phyloP scores from a whole-genome alignment of 331 rosid genomes.

The Pyrus hybrid region DNA sequence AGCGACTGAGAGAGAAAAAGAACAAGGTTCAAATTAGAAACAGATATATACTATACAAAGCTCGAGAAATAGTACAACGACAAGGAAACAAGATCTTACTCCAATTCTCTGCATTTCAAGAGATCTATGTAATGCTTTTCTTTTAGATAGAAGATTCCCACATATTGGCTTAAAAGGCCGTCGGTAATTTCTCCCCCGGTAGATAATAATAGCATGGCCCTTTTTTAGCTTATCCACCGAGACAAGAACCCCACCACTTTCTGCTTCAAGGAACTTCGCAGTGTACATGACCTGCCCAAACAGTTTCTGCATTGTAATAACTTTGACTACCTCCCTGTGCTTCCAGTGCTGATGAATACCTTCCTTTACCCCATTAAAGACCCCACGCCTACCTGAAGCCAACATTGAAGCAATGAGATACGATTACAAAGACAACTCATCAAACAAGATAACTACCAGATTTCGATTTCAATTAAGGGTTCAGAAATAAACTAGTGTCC shows the following conservation, averaged over 20 bases:
- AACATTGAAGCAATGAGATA: background rate
- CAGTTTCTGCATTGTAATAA: constrained; percentile 69
- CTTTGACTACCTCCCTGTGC: constrained; percentile 81
- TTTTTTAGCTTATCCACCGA: constrained; percentile 71
- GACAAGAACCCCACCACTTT: constrained; percentile 76
- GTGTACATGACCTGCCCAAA: constrained; percentile 48
- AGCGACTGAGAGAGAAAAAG: constrained; percentile 50
- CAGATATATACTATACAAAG: background rate
- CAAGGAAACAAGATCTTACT: constrained; percentile 30
- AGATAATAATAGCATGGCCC: constrained; percentile 69
- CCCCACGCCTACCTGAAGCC: constrained; percentile 75
- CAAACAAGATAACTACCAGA: background rate
- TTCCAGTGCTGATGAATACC: constrained; percentile 91
- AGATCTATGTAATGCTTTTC: constrained; percentile 68
- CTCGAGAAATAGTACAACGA: constrained; percentile 3
- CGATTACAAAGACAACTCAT: background rate
- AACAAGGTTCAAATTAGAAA: constrained; percentile 5
- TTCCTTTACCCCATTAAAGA: constrained; percentile 85
- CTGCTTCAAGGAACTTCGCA: constrained; percentile 57
- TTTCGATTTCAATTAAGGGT: background rate
- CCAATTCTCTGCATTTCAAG: constrained; percentile 88
- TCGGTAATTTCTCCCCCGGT: constrained; percentile 72
- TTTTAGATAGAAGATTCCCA: constrained; percentile 58
- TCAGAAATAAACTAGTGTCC: background rate
- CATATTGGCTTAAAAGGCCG: constrained; percentile 32